Percentiles rank a stretch among this genome's conserved stretches.
These are phyloP conservation scores for Auricularia heimuer DNA, from an alignment of 768 basidiomycete species.

Conservation along the genomic window DNA sequence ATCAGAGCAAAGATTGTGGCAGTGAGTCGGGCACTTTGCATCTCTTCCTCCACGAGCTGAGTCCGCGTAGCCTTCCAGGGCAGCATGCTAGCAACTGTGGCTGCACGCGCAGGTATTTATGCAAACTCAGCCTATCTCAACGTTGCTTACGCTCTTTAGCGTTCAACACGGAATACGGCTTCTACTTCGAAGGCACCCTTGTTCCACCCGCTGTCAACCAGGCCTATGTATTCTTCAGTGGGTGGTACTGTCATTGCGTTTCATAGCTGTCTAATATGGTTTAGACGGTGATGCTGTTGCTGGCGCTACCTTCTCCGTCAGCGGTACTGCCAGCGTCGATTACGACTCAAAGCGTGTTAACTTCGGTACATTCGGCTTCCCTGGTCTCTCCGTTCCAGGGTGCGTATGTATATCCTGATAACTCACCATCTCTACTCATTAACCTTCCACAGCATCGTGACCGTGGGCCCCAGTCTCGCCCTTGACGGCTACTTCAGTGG, in stretches of 20 bases:
- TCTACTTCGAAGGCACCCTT: slow-evolving; percentile 5
- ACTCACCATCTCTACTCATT: not conserved
- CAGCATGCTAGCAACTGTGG: not conserved
- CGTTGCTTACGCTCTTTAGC: not conserved
- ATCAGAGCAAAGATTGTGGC: not conserved
- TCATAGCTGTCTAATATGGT: no score
- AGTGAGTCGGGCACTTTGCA: not conserved
- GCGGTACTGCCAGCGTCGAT: no score
- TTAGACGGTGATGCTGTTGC: no score
- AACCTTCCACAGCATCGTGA: not conserved
- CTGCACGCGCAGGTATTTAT: not conserved
- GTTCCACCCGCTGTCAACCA: slow-evolving; percentile 1
- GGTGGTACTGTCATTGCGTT: no score
- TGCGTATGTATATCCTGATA: not conserved
- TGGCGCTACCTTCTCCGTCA: no score
- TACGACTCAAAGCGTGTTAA: no score
- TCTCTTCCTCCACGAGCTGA: no score
- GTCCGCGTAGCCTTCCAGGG: no score
- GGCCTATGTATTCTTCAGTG: slow-evolving; percentile 4
- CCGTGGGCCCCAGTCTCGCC: not conserved
- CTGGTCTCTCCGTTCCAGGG: not conserved
- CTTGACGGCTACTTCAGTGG: not conserved
- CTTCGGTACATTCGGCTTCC: not conserved
- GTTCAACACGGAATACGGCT: slow-evolving; percentile 3
- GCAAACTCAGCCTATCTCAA: not conserved